Evolutionary conservation across 148 eudicot species (phyloP).

Genomic region (Salicornia ramosissima): DNA sequence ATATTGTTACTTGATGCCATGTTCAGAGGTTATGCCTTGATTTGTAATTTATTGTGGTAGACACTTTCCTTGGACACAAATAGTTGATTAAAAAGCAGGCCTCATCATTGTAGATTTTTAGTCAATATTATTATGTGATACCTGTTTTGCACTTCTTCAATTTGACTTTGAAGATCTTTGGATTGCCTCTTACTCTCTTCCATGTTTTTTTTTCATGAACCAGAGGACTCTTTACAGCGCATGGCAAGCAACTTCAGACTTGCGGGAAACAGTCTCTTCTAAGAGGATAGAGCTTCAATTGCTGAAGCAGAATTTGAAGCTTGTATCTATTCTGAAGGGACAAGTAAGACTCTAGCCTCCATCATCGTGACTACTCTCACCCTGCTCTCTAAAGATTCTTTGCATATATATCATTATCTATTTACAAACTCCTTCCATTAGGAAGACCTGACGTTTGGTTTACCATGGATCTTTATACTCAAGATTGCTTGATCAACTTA

Average conservation of each 20-base stretch:
- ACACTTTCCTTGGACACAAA: background rate
- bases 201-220: constrained; percentile 26
- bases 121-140: constrained; percentile 1
- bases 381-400: background rate
- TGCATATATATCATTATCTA: background rate
- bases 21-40: background rate
- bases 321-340: constrained; percentile 48
- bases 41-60: background rate
- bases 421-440: background rate
- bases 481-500: background rate
- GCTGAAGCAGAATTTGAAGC: constrained; percentile 61
- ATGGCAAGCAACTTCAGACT: constrained; percentile 52
- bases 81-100: background rate
- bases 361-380: background rate
- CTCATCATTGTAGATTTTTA: background rate
- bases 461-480: too few relatives aligned
- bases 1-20: background rate
- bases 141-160: background rate
- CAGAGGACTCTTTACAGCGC: constrained; percentile 77
- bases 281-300: constrained; percentile 56
- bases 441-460: too few relatives aligned
- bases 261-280: constrained; percentile 44
- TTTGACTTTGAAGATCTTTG: constrained; percentile 3
- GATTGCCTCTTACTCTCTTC: constrained; percentile 4
- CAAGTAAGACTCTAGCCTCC: constrained; percentile 50